phyloP scores from a whole-genome alignment of 768 basidiomycete genomes.

The Suillus subluteus region DNA sequence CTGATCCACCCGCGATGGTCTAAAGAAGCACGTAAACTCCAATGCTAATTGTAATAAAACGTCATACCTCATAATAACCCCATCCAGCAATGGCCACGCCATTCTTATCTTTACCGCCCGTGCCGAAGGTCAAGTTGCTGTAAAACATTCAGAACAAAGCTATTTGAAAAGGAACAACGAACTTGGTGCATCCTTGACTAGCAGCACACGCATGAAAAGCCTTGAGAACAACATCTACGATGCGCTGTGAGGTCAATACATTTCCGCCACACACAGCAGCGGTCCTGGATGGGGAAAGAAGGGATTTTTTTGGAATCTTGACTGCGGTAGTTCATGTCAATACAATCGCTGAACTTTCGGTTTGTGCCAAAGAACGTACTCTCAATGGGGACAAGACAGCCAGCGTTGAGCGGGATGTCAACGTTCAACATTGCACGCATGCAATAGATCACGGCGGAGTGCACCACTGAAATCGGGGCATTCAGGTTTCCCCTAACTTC shows the following conservation, averaged over 20 bases:
- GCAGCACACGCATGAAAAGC: slow-evolving; percentile 92
- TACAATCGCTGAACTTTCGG: background rate
- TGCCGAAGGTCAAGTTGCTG: slow-evolving; percentile 88
- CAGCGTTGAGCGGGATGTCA: slow-evolving; percentile 93
- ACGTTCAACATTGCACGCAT: slow-evolving; percentile 84
- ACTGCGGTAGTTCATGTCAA: slow-evolving; percentile 45
- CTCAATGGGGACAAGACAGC: slow-evolving; percentile 85
- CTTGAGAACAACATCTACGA: slow-evolving; percentile 91
- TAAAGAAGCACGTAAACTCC: slow-evolving; percentile 32
- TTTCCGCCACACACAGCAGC: slow-evolving; percentile 95
- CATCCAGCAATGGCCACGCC: slow-evolving; percentile 79
- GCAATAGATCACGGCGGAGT: slow-evolving; percentile 88
- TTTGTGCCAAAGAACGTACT: slow-evolving; percentile 45
- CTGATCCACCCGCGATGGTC: slow-evolving; percentile 95
- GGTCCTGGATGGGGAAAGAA: slow-evolving; percentile 81
- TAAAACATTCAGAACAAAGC: slow-evolving; percentile 3
- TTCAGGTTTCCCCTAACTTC: slow-evolving; percentile 88
- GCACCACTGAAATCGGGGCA: slow-evolving; percentile 82
- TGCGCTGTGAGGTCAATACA: slow-evolving; percentile 88
- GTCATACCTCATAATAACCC: slow-evolving; percentile 81
- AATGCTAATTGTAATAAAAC: slow-evolving; percentile 11
- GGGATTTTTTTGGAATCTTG: slow-evolving; percentile 75
- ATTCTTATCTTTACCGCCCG: slow-evolving; percentile 83
- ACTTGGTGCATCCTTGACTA: slow-evolving; percentile 95
- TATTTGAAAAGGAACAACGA: slow-evolving; percentile 29